phyloP scores from a whole-genome alignment of 2,329 filamentous ascomycete species.

The Xylariomycetidae sp. region DNA sequence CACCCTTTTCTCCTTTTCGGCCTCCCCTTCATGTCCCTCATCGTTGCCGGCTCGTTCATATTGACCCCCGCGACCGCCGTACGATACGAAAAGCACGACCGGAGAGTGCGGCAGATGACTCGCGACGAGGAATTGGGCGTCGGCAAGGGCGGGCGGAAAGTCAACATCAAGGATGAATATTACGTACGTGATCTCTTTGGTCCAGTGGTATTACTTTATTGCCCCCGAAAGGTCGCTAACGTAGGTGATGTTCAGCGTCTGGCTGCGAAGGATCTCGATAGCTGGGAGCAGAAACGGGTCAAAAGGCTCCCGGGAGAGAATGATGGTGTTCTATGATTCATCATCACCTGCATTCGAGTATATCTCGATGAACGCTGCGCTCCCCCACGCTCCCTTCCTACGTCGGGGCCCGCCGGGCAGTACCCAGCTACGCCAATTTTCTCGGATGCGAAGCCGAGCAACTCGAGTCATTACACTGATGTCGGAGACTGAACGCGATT shows the following conservation, averaged over 20 bases:
- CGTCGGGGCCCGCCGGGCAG: no score
- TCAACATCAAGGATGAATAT: slow-evolving; percentile 82
- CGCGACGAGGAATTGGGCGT: slow-evolving; percentile 84
- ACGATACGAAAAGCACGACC: slow-evolving; percentile 88
- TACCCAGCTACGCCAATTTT: no score
- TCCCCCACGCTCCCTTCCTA: no score
- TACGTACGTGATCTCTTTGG: slow-evolving; percentile 61
- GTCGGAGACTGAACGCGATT: no score
- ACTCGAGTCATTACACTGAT: no score
- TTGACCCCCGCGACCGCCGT: slow-evolving; percentile 91
- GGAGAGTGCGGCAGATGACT: slow-evolving; percentile 79
- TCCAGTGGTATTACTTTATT: no score
- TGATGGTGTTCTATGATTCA: slow-evolving; percentile 75
- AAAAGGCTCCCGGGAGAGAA: slow-evolving; percentile 84
- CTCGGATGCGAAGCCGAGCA: no score
- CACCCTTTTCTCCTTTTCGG: slow-evolving; percentile 93
- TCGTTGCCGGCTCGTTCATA: slow-evolving; percentile 89
- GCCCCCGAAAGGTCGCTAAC: slow-evolving; percentile 5
- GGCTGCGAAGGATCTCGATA: slow-evolving; percentile 84
- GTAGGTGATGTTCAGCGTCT: slow-evolving; percentile 52
- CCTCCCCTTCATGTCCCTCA: slow-evolving; percentile 83
- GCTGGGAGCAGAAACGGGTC: slow-evolving; percentile 96
- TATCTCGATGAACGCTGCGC: no score
- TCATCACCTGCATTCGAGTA: no score
- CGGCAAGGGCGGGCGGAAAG: slow-evolving; percentile 63